Evolutionary conservation across 2,329 filamentous ascomycete species (phyloP).

Genomic region (Monosporascus sp.): DNA sequence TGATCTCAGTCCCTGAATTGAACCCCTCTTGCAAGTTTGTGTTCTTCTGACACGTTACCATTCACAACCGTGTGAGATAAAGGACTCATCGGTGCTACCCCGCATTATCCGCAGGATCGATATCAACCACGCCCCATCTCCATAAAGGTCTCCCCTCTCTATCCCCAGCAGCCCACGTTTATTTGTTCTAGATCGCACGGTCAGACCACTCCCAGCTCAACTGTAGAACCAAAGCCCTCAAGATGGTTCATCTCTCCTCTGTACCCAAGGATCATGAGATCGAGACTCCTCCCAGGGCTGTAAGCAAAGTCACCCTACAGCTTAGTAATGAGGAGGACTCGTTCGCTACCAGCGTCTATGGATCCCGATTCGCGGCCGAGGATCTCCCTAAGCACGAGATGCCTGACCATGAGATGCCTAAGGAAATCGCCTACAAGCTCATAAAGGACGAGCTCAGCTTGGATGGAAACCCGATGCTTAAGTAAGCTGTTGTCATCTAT

Average conservation of each 20-base stretch:
- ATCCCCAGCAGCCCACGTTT: neutral
- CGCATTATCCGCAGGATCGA: neutral
- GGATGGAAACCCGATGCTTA: conserved; percentile 86
- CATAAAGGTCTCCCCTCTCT: neutral
- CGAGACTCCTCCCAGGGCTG: conserved; percentile 26
- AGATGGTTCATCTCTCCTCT: conserved; percentile 47
- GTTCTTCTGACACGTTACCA: too few species aligned
- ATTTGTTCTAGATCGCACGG: neutral
- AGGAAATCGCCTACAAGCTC: conserved; percentile 89
- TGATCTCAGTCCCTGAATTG: too few species aligned
- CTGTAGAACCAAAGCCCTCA: conserved; percentile 9
- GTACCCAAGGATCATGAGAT: conserved; percentile 29
- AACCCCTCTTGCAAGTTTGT: too few species aligned
- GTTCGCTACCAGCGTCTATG: conserved; percentile 79
- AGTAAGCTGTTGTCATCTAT: conserved; percentile 40
- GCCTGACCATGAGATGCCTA: conserved; percentile 86
- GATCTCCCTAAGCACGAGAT: conserved; percentile 82
- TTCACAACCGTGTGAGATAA: too few species aligned
- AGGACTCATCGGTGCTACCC: neutral
- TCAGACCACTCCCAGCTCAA: neutral
- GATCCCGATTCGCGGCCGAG: conserved; percentile 72
- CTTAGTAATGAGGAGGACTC: conserved; percentile 48
- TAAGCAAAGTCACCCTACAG: conserved; percentile 40
- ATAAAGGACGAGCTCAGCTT: conserved; percentile 92
- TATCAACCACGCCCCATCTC: neutral